Evolutionary conservation across 148 eudicot genomes (phyloP), one percentile per base, ranked within the genome.

Genomic region (Cornus kousa): DNA sequence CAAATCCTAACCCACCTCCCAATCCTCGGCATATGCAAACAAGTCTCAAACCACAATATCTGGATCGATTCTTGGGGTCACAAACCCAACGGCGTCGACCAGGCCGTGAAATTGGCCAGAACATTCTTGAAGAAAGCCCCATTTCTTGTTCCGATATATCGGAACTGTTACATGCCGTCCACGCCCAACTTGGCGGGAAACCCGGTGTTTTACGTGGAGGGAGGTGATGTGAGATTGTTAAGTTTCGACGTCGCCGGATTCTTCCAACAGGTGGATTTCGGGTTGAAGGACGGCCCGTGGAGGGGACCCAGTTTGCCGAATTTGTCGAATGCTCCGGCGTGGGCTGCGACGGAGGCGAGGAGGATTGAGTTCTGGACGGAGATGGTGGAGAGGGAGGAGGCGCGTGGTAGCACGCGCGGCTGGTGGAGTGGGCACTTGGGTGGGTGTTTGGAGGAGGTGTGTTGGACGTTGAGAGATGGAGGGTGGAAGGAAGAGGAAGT

Each of bases 121-220:
- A 67, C 22, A 16, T 79, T 82, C 57, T 77, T 93, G 78, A 73
- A 53, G 39, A 71, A 73, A 24, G 87, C 84, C 4, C 96, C 98
- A 3, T 79, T 86, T 19, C 81, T 94, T 14, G 88, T 94, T 8
- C 96, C 98, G 13, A 80, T 93, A 0, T 91, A 80, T 48, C 70
- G 88, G 39, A 50, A 85, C 76, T 91, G 87, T 72, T 93, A 91
- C 67, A 74, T 93, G 50, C 82, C 98, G 0, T 28, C 85, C 0
- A 16, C 73, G 19, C 98, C 94, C 7, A 81, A 69, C 73, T 28
- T 87, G 82, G 88, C 92, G 48, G 98, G 98, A 59, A 93, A 94
- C 78, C 96, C 98, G 0, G 87, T 93, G 22, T 89, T 93, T 50
- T 88, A 92, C 77, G 87, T 94, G 33, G 76, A 88, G 50, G 93